Base-by-base conservation (phyloP, 257 asterid genomes). In the Ocimum tenuiflorum region DNA sequence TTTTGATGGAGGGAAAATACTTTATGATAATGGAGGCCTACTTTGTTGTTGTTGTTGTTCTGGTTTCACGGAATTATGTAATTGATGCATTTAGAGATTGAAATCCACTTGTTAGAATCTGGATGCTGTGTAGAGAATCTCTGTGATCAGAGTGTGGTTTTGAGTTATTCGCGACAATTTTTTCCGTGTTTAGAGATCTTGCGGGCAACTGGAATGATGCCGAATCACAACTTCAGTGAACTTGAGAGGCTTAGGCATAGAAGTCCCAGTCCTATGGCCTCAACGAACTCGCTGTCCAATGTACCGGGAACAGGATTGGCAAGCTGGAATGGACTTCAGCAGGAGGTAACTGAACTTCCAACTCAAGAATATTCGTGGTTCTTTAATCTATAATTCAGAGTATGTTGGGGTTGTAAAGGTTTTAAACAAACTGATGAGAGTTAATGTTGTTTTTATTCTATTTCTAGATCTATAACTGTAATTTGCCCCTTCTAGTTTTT, bases 181-280 rank as follows among this genome's bases (percentile, higher is more conserved):
- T 53, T 7, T 39, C 41, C 13, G 7, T 41, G 12, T 19, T 54
- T 74, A 85, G 96, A 88, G 83, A 88, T 91, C 58, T 69, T 88
- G 68, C 82, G 91, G 62, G 82, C 86, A 29, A 85, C 95, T 18
- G 89, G 91, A 47, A 88, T 86, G 91, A 56, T 83, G 82, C 95
- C 90, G 41, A 88, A 79, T 75, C 96, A 83, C 77, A 80, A 90
- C 69, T 88, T 83, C 67, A 80, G 88, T 23, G 96, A 91, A 67
- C 83, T 91, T 38, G 96, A 91, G 51, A 80, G 95, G 71, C 77
- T 88, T 69, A 83, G 95, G 53, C 96, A 88, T 52, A 82, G 98
- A 78, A 91, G 98, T 73, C 98, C 96, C 57, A 91, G 96, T 76
- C 98, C 98, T 6, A 91, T 91, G 98, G 96, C 95, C 59, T 88